These are phyloP conservation scores for Microdochium trichocladiopsis DNA, from an alignment of 2,329 filamentous ascomycete genomes.

Conservation along the genomic window DNA sequence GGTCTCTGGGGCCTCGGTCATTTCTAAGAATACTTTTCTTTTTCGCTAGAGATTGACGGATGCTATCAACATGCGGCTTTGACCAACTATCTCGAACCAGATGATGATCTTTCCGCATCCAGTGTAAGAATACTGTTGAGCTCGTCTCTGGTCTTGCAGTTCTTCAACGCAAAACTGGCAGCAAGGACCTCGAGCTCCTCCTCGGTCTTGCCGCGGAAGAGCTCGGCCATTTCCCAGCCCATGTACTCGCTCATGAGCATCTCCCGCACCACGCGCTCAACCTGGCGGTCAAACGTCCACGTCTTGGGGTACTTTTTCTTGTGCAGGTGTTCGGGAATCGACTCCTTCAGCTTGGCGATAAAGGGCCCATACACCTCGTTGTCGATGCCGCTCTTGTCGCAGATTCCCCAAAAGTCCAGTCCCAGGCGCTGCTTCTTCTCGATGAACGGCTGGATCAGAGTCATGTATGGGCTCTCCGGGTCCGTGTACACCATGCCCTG, in stretches of 20 bases:
- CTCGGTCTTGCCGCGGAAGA: conserved; percentile 35
- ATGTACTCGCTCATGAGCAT: conserved; percentile 36
- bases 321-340: conserved; percentile 31
- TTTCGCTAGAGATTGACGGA: no score
- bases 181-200: conserved; percentile 37
- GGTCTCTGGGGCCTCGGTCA: no score
- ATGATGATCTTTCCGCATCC: neutral
- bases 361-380: conserved; percentile 32
- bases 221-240: conserved; percentile 36
- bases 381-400: conserved; percentile 16
- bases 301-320: conserved; percentile 36
- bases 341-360: conserved; percentile 31
- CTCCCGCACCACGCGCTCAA: conserved; percentile 37
- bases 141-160: neutral
- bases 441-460: conserved; percentile 41
- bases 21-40: no score
- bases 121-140: neutral
- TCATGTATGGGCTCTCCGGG: conserved; percentile 39
- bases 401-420: conserved; percentile 29
- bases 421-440: conserved; percentile 47
- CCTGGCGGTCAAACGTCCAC: conserved; percentile 33
- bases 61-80: no score
- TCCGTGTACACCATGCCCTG: conserved; percentile 47
- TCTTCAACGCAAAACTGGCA: conserved; percentile 3
- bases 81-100: neutral